Evolutionary conservation across 345 rosid species (phyloP).

Genomic region (Balakata baccata): DNA sequence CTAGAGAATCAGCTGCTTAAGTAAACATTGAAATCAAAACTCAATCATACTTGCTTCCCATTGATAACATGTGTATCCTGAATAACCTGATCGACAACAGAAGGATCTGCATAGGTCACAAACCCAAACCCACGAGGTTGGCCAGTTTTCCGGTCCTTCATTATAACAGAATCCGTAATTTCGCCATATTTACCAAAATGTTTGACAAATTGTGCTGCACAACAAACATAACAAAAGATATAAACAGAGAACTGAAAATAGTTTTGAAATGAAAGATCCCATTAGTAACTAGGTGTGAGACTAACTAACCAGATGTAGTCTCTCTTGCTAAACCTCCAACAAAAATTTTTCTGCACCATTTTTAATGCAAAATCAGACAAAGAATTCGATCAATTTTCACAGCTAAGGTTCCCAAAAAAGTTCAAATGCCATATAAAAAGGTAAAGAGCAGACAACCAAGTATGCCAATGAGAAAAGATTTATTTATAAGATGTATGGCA

Average conservation of each 20-base stretch:
- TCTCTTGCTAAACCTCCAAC: constrained; percentile 85
- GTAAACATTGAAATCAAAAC: background rate
- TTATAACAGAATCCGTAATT: constrained; percentile 81
- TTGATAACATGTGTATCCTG: constrained; percentile 67
- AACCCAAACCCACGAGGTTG: constrained; percentile 93
- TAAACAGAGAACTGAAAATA: background rate
- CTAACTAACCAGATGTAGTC: constrained; percentile 50
- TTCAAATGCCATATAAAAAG: background rate
- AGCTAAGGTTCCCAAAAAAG: background rate
- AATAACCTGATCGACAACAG: constrained; percentile 82
- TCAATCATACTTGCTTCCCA: constrained; percentile 68
- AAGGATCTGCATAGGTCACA: constrained; percentile 79
- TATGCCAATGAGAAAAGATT: background rate
- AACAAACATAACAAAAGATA: background rate
- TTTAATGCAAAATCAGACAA: background rate
- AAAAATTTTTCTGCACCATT: constrained; percentile 59
- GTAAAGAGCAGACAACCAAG: background rate
- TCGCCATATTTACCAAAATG: constrained; percentile 83
- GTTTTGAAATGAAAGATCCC: background rate
- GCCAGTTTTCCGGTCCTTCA: constrained; percentile 81
- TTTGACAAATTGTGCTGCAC: constrained; percentile 63
- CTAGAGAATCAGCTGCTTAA: background rate
- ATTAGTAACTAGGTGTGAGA: background rate
- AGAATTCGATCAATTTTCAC: background rate
- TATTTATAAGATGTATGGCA: background rate